These are phyloP conservation scores for Incumbomyces delicatus DNA, from an alignment of 2,329 filamentous ascomycete species.

Conservation along the genomic window DNA sequence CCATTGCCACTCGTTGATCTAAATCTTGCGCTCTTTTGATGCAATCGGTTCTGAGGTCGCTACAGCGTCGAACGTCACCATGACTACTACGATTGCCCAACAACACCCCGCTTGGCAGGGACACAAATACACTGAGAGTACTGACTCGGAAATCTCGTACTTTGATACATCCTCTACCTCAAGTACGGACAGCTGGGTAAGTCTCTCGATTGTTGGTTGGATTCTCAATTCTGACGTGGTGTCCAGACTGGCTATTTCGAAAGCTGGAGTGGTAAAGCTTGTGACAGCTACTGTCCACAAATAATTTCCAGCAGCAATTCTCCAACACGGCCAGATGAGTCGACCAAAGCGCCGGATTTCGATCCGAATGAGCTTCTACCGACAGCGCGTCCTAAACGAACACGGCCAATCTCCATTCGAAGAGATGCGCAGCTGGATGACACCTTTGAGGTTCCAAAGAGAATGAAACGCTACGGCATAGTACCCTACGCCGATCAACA, in stretches of 20 bases:
- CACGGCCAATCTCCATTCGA: neutral
- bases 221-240: neutral
- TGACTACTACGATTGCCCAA: too few species aligned
- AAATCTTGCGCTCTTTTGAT: too few species aligned
- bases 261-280: neutral
- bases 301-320: conserved; percentile 5
- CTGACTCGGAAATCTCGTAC: conserved; percentile 5
- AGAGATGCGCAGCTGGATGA: neutral
- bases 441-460: neutral
- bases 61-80: too few species aligned
- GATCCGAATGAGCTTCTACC: conserved; percentile 1
- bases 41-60: too few species aligned
- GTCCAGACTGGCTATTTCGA: conserved; percentile 5
- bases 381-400: neutral
- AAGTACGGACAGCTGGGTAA: conserved; percentile 4
- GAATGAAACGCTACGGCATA: conserved; percentile 2
- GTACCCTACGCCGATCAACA: conserved; percentile 1
- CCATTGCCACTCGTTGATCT: too few species aligned
- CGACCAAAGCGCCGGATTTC: neutral
- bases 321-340: neutral
- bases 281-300: conserved; percentile 3
- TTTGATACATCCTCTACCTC: conserved; percentile 6
- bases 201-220: neutral
- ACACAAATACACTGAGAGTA: conserved; percentile 5
- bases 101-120: conserved; percentile 4